phyloP scores from a whole-genome alignment of 1,139 yeast species.

The Pichia terricola region DNA sequence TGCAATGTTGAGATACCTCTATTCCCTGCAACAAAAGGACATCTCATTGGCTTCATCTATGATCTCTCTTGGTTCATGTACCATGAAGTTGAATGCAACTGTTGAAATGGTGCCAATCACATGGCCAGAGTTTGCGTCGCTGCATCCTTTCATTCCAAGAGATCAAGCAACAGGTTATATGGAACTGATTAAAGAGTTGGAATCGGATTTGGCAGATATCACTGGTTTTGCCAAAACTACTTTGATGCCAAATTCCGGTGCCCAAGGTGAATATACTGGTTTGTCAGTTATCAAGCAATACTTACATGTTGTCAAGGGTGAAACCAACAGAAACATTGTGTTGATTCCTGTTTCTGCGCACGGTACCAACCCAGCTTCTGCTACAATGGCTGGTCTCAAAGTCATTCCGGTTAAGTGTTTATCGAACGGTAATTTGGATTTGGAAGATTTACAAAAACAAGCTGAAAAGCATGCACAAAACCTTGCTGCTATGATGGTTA shows the following conservation, averaged over 20 bases:
- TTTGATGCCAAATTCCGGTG: conserved; percentile 95
- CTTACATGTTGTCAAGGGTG: conserved; percentile 56
- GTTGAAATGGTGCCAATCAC: conserved; percentile 91
- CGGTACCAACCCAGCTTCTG: conserved; percentile 98
- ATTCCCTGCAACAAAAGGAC: conserved; percentile 78
- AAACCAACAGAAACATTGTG: conserved; percentile 71
- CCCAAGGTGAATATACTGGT: conserved; percentile 97
- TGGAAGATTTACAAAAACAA: conserved; percentile 63
- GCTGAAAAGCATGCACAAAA: conserved; percentile 60
- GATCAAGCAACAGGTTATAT: conserved; percentile 82
- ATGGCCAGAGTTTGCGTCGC: conserved; percentile 81
- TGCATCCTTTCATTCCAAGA: conserved; percentile 89
- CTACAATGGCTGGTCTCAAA: conserved; percentile 93
- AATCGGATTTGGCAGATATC: conserved; percentile 77
- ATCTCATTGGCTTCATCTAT: conserved; percentile 89
- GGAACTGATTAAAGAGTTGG: conserved; percentile 66
- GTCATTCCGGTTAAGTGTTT: conserved; percentile 89
- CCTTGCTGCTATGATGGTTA: conserved; percentile 88
- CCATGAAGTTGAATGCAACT: conserved; percentile 94
- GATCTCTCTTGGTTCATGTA: conserved; percentile 97
- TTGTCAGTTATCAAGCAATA: conserved; percentile 77
- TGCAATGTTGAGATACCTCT: conserved; percentile 84
- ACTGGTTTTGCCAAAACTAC: conserved; percentile 95
- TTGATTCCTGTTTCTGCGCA: conserved; percentile 96
- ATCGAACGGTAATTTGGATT: conserved; percentile 74